A percentile compares a stretch with the other conserved stretches of the same genome.
Conservation (phyloP, 306 rosid genomes). For the Crataegus laevigata region DNA sequence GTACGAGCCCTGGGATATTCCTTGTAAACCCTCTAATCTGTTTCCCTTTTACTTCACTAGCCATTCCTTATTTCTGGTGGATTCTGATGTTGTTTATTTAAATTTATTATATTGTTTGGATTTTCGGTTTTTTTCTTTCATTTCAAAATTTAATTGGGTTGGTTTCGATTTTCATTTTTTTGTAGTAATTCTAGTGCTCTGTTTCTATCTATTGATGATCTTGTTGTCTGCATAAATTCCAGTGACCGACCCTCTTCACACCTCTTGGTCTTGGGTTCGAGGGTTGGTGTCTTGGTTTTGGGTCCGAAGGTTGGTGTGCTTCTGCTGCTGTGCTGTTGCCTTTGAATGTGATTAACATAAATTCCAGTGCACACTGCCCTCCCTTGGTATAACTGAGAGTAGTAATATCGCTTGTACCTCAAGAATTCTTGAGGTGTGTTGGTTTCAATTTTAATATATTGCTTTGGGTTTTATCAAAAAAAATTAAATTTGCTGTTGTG, state of each 20-base stretch:
- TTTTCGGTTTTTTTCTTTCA: not conserved
- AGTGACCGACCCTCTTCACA: too few species aligned
- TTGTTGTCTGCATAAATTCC: not conserved
- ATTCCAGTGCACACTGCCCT: not conserved
- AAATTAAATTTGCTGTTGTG: too few species aligned
- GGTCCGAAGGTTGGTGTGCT: too few species aligned
- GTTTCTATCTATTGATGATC: not conserved
- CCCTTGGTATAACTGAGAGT: too few species aligned
- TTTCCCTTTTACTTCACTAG: not conserved
- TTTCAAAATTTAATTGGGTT: not conserved
- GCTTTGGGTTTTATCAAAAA: too few species aligned
- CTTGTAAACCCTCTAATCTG: constrained; percentile 12
- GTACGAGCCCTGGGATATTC: constrained; percentile 46
- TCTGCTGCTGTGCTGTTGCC: too few species aligned
- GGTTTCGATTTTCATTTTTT: not conserved
- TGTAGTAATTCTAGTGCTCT: not conserved
- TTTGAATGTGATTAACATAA: too few species aligned
- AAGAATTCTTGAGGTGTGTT: too few species aligned
- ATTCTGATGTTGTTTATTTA: not conserved
- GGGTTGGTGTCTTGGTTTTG: too few species aligned
- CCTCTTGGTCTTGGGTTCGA: too few species aligned
- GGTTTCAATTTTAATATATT: too few species aligned
- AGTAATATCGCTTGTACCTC: too few species aligned
- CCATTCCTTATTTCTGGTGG: not conserved
- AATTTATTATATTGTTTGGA: not conserved